Conservation (phyloP, 257 asterid genomes). For the Solanum chmielewskii region DNA sequence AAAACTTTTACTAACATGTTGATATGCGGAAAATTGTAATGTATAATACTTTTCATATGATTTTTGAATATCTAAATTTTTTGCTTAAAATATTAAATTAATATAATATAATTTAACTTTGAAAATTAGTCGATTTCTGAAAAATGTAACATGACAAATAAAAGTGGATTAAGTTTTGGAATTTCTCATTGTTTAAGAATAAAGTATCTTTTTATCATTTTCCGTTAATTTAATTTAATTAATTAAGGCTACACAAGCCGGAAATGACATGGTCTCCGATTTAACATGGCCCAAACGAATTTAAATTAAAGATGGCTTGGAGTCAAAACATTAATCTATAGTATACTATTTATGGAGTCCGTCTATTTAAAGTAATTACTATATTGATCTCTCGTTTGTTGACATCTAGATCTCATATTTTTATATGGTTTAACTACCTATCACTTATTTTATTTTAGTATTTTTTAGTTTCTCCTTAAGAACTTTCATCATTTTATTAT, state of each 20-base stretch:
- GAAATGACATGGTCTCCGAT: conserved; percentile 10
- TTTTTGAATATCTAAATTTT: too few species aligned
- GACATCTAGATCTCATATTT: background rate
- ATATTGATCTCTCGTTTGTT: background rate
- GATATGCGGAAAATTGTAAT: too few species aligned
- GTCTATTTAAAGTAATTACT: background rate
- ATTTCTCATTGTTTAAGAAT: too few species aligned
- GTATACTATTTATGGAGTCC: background rate
- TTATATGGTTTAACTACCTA: background rate
- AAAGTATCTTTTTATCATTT: too few species aligned
- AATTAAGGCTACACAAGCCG: background rate
- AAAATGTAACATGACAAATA: too few species aligned
- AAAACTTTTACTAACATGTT: too few species aligned
- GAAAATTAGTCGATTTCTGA: too few species aligned
- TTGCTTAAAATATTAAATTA: too few species aligned
- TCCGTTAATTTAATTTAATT: background rate
- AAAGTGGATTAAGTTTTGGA: too few species aligned
- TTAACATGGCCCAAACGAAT: background rate
- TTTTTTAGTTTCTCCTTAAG: too few species aligned
- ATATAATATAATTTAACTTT: too few species aligned
- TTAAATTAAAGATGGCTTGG: background rate
- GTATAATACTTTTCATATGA: too few species aligned
- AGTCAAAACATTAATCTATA: background rate
- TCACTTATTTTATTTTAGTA: background rate
- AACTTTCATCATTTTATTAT: background rate